These are phyloP conservation scores for Penicillium turbatum DNA, from an alignment of 495 filamentous ascomycete genomes.

Conservation along the genomic window DNA sequence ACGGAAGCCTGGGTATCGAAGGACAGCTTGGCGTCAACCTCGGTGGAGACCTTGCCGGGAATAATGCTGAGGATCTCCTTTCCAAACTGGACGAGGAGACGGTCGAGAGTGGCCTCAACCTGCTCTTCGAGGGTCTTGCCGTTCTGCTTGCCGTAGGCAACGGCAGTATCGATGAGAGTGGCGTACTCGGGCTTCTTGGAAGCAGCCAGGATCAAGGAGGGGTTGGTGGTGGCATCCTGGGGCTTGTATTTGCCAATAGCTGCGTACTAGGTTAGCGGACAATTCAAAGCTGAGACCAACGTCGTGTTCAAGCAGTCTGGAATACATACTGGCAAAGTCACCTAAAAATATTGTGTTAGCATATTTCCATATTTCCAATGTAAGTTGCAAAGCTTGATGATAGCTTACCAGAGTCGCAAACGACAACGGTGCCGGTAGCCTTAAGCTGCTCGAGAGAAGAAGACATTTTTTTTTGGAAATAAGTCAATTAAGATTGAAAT, in stretches of 20 bases:
- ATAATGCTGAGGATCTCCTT: conserved; percentile 96
- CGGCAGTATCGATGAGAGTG: conserved; percentile 80
- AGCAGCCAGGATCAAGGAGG: conserved; percentile 93
- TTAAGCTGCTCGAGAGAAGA: conserved; percentile 94
- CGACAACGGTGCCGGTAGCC: conserved; percentile 89
- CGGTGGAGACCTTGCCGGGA: conserved; percentile 96
- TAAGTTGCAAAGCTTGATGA: neutral
- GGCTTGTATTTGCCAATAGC: conserved; percentile 99
- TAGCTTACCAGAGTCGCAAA: conserved; percentile 89
- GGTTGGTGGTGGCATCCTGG: conserved; percentile 99
- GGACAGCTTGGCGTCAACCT: conserved; percentile 95
- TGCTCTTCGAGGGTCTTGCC: conserved; percentile 63
- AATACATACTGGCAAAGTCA: conserved; percentile 72
- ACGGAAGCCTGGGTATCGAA: conserved; percentile 92
- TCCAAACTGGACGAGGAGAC: conserved; percentile 95
- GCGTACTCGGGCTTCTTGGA: conserved; percentile 98
- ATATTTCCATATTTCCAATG: conserved; percentile 5
- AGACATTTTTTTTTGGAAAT: conserved; percentile 59
- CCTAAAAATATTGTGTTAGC: conserved; percentile 40
- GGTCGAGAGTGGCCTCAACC: conserved; percentile 80
- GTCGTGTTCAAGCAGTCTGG: neutral
- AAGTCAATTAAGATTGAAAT: conserved; percentile 1
- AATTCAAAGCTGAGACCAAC: neutral
- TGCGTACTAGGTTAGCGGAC: conserved; percentile 36
- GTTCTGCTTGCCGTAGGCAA: conserved; percentile 78